Evolutionary conservation across 2,329 filamentous ascomycete species (phyloP).

Genomic region (Alternaria arbusti): DNA sequence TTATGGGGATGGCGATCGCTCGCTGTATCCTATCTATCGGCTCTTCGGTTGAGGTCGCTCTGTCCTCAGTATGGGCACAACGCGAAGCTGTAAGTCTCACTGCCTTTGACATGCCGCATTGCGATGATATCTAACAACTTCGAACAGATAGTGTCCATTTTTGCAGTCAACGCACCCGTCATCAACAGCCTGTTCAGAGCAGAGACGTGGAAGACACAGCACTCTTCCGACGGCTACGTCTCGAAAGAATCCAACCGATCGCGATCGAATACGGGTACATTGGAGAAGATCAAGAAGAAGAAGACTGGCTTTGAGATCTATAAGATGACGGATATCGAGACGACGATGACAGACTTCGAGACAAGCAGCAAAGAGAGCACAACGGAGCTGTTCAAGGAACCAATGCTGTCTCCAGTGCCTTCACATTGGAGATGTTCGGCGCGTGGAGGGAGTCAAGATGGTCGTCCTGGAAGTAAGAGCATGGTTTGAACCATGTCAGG

Average conservation of each 20-base stretch:
- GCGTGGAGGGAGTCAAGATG: not conserved
- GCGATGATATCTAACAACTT: not conserved
- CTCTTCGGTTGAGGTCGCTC: slow-evolving; percentile 2
- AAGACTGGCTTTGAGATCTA: slow-evolving; percentile 1
- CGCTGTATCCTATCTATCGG: slow-evolving; percentile 4
- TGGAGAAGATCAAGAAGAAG: not conserved
- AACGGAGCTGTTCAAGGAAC: not conserved
- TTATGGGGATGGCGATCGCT: slow-evolving; percentile 4
- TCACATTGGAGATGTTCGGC: not conserved
- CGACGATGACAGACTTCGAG: not conserved
- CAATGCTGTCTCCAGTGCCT: not conserved
- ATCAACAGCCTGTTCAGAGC: slow-evolving; percentile 6
- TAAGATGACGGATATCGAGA: slow-evolving; percentile 1
- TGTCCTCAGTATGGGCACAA: slow-evolving; percentile 4
- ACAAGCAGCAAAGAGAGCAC: not conserved
- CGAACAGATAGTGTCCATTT: not conserved
- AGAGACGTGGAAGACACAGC: not conserved
- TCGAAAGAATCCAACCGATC: not conserved
- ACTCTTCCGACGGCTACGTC: not conserved
- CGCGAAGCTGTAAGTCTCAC: slow-evolving; percentile 3
- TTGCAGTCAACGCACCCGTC: slow-evolving; percentile 4
- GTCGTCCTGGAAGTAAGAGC: not conserved
- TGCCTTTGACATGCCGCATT: not conserved
- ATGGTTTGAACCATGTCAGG: not conserved
- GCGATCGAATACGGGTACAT: not conserved